Evolutionary conservation across 805 yeast species (phyloP), one percentile per base, ranked within the genome.

Genomic region (Saturnispora mendoncae): DNA sequence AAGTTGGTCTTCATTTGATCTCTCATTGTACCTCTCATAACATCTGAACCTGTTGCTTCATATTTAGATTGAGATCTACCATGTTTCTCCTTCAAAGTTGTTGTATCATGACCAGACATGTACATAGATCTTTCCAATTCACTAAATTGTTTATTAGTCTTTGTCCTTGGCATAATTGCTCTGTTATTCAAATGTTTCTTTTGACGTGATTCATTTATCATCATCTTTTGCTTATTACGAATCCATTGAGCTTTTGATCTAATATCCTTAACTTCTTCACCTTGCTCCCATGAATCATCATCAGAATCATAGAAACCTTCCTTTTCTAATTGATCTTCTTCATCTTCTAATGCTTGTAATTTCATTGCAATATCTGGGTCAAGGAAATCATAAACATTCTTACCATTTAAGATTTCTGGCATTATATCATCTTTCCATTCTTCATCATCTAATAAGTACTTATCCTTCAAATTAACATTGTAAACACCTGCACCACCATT

Each of bases 401-500:
- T 83, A 66, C 99, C 99, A 57, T 92, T 87, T 60, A 92, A 69
- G 41, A 92, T 74, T 70, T 92, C 99, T 21, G 99, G 99, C 86
- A 92, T 86, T 48, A 82, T 74, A 64, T 92, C 99, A 51, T 86
- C 78, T 74, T 90, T 90, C 99, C 99, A 92, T 50, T 85, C 94
- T 39, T 90, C 97, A 60, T 92, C 90, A 52, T 90, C 98, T 53
- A 92, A 71, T 47, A 92, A 52, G 65, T 94, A 92, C 57, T 80
- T 83, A 58, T 90, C 97, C 62, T 87, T 85, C 67, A 92, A 71
- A 68, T 92, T 87, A 59, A 92, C 76, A 68, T 87, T 92, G 72
- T 68, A 92, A 27, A 92, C 98, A 72, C 98, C 98, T 33, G 98
- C 97, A 60, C 98, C 98, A 60, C 98, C 98, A 56, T 92, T 85